Base-by-base conservation (phyloP, 2,329 filamentous ascomycete genomes). In the Cryphonectria carpinicola region DNA sequence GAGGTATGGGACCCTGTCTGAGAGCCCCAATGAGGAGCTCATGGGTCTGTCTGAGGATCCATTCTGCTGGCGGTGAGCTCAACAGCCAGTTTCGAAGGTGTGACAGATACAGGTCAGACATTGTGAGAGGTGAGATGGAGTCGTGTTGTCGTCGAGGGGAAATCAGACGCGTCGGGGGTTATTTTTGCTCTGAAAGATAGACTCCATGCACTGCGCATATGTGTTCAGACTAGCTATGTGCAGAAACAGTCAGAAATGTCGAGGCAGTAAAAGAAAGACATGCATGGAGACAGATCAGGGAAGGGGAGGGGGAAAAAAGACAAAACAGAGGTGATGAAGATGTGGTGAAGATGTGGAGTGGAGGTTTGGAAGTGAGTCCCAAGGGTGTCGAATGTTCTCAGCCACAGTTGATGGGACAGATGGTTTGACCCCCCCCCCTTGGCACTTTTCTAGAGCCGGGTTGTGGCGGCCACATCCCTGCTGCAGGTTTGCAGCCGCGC, bases 51-150 rank as follows among this genome's bases (percentile, higher is more conserved):
- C 89, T 89, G 72, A 97, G 85, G n/a, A 88, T 89, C 91, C 93
- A 98, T 88, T 97, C 94, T 76, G 94, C 91, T 0, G 96, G 96
- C 19, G 96, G 96, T 60, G 95, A 97, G 74, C 93, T 91, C 73
- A 95, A 83, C 70, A 98, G 84, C 92, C 96, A 97, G 76, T 84
- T 84, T 75, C 84, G 81, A 66, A 85, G 71, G 76, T 81, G 85
- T 69, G 79, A 86, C 69, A 81, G 82, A 80, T 82, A 86, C 76
- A 82, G 84, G 78, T 88, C 86, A 65, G 87, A 85, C 87, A 89
- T 89, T 73, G 66, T 62, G 35, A 54, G 3, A 60, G 43, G 32
- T 25, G 17, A 46, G 25, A n/a, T 35, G 11, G 54, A 25, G 25
- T 4, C 37, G 32, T 68, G 67, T 46, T 64, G 65, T 39, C 43